Evolutionary conservation across 108 stramenopile genomes (phyloP).

Genomic region (Skeletonema tropicum): DNA sequence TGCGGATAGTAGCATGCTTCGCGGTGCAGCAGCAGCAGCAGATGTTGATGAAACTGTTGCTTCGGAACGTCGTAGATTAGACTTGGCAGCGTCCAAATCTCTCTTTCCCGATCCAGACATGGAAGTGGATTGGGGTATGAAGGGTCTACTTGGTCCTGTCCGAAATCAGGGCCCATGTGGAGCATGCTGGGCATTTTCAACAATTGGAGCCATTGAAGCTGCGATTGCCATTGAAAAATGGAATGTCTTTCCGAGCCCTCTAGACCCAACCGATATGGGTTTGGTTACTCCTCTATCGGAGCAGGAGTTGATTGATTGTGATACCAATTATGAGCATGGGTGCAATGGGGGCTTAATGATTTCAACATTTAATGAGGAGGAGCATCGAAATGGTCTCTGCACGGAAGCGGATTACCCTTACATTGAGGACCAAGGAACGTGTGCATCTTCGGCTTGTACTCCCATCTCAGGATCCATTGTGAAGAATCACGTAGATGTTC

Average conservation of each 20-base stretch:
- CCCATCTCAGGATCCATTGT: slow-evolving; percentile 77
- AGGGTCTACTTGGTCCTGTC: slow-evolving; percentile 88
- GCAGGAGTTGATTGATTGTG: slow-evolving; percentile 96
- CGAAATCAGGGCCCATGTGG: slow-evolving; percentile 93
- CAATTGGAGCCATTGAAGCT: slow-evolving; percentile 94
- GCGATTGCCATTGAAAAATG: slow-evolving; percentile 81
- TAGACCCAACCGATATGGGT: slow-evolving; percentile 37
- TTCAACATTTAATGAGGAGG: slow-evolving; percentile 92
- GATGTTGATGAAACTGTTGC: neutral
- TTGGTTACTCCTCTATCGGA: slow-evolving; percentile 87
- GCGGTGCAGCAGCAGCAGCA: neutral
- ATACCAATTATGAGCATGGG: slow-evolving; percentile 78
- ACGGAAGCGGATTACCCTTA: slow-evolving; percentile 94
- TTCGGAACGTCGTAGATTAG: slow-evolving; percentile 23
- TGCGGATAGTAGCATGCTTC: slow-evolving; percentile 18
- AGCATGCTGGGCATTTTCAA: slow-evolving; percentile 96
- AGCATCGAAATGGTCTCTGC: slow-evolving; percentile 79
- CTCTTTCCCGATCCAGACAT: slow-evolving; percentile 4
- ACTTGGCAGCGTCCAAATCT: slow-evolving; percentile 28
- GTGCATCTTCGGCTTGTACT: slow-evolving; percentile 70
- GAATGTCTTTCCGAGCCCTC: slow-evolving; percentile 17
- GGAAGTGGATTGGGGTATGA: slow-evolving; percentile 76
- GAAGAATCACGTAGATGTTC: slow-evolving; percentile 84
- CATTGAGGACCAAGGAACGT: slow-evolving; percentile 54
- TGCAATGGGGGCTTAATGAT: slow-evolving; percentile 97